phyloP scores from a whole-genome alignment of 2,329 filamentous ascomycete species.

The Aureobasidium namibiae region DNA sequence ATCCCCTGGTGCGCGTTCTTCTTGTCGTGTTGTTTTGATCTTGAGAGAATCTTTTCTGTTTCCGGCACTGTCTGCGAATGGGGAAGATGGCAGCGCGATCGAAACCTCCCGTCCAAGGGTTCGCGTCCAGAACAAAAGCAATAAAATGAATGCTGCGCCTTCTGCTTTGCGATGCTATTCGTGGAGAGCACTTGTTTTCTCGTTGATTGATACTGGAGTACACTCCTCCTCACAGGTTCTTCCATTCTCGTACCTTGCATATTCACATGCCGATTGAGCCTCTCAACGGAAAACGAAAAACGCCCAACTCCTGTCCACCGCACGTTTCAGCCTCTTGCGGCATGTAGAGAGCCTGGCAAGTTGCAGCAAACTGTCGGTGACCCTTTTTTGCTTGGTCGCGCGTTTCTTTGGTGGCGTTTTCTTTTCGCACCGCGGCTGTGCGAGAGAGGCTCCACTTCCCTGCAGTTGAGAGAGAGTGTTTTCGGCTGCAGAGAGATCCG shows the following conservation, averaged over 20 bases:
- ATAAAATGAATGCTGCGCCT: background rate
- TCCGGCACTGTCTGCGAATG: background rate
- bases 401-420: background rate
- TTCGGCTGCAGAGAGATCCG: conserved; percentile 2
- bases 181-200: background rate
- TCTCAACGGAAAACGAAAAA: conserved; percentile 5
- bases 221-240: background rate
- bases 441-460: background rate
- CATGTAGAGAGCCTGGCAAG: too few relatives aligned
- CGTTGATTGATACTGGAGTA: too few relatives aligned
- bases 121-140: background rate
- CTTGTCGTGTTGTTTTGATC: background rate
- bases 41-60: conserved; percentile 1
- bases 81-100: background rate
- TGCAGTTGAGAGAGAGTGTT: background rate
- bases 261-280: background rate
- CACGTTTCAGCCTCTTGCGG: too few relatives aligned
- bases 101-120: background rate
- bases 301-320: too few relatives aligned
- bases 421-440: background rate
- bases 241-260: background rate
- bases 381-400: too few relatives aligned
- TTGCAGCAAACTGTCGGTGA: background rate
- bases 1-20: conserved; percentile 1
- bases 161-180: background rate